phyloP scores from a whole-genome alignment of 1,284 basidiomycete genomes.

The Cutaneotrichosporon sp. region DNA sequence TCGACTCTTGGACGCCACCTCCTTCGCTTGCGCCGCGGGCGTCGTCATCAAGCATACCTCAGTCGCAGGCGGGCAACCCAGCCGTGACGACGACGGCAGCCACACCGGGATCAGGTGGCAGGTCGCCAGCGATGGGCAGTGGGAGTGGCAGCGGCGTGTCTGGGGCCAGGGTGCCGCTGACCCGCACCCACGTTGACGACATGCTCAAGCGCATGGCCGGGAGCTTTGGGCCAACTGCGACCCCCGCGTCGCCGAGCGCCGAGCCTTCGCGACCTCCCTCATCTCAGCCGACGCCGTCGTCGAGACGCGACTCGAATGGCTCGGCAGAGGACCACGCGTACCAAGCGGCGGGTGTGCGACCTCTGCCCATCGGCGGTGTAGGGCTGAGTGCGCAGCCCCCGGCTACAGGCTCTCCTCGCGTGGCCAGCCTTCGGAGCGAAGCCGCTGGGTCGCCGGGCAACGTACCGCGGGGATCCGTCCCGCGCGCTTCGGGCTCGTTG shows the following conservation, averaged over 20 bases:
- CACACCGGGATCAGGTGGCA: not conserved
- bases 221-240: conserved; percentile 19
- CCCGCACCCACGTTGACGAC: conserved; percentile 47
- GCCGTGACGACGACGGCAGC: conserved; percentile 1
- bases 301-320: not conserved
- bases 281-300: not conserved
- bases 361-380: conserved; percentile 2
- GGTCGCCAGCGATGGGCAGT: not conserved
- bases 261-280: not conserved
- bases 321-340: not conserved
- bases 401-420: not conserved
- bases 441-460: not conserved
- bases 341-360: not conserved
- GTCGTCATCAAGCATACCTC: not conserved
- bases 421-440: conserved; percentile 2
- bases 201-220: conserved; percentile 48
- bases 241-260: not conserved
- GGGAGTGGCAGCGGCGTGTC: conserved; percentile 10
- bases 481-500: conserved; percentile 5
- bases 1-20: conserved; percentile 48
- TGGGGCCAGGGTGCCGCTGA: conserved; percentile 38
- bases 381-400: conserved; percentile 8
- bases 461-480: not conserved
- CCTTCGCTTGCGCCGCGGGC: conserved; percentile 19
- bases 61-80: not conserved